Percentiles rank a stretch among this genome's conserved stretches.
Conservation (phyloP, 305 asterid species). For the Fraxinus nigra region DNA sequence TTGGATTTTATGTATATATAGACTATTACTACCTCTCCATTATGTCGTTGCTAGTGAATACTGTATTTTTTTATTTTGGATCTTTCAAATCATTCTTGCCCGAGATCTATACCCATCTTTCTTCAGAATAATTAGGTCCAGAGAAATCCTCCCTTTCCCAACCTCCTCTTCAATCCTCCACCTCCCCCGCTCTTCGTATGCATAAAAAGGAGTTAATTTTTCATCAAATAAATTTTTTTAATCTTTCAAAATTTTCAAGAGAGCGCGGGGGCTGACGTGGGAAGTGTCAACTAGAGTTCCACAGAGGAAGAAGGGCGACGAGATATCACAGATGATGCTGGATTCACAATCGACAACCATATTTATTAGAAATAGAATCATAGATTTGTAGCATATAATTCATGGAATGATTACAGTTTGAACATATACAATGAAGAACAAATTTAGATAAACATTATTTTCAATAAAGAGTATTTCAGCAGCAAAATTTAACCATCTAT, state of each 20-base stretch:
- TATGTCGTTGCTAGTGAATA: neutral
- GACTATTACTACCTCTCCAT: neutral
- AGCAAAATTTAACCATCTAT: neutral
- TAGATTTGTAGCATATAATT: neutral
- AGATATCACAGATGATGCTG: neutral
- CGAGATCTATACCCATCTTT: neutral
- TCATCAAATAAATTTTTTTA: neutral
- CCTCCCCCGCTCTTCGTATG: neutral
- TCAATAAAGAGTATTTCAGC: neutral
- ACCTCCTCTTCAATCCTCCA: neutral
- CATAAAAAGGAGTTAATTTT: neutral
- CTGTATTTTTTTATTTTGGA: neutral
- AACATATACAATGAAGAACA: neutral
- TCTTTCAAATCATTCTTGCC: neutral
- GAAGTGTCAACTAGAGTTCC: neutral
- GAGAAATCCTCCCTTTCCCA: neutral
- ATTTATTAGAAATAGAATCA: neutral
- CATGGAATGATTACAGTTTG: neutral
- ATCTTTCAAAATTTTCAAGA: neutral
- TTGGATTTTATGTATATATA: neutral
- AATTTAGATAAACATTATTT: neutral
- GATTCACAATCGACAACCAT: neutral
- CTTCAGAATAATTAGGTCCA: neutral
- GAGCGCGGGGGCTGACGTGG: neutral
- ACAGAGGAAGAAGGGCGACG: neutral